Percentiles rank a stretch among this genome's conserved stretches.
phyloP scores from a whole-genome alignment of 2,329 filamentous ascomycete species.

The Leptographium lundbergii region DNA sequence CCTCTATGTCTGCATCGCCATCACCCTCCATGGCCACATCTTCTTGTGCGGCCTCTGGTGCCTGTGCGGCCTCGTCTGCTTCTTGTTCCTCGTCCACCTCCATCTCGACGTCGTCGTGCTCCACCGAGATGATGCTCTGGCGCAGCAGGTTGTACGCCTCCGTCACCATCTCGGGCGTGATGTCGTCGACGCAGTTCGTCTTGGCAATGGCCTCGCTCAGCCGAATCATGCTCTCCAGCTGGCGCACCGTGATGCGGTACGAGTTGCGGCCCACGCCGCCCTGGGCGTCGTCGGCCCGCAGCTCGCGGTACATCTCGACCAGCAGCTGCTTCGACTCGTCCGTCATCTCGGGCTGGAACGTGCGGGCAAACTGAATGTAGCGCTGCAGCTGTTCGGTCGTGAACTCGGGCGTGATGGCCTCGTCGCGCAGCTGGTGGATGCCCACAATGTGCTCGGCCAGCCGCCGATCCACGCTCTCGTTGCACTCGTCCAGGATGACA shows the following conservation, averaged over 20 bases:
- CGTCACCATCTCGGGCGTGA: slow-evolving; percentile 70
- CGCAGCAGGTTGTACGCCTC: slow-evolving; percentile 86
- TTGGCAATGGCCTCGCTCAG: slow-evolving; percentile 97
- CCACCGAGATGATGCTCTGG: slow-evolving; percentile 93
- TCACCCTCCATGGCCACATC: slow-evolving; percentile 8
- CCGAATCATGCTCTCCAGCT: slow-evolving; percentile 91
- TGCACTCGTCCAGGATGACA: slow-evolving; percentile 92
- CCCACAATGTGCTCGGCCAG: slow-evolving; percentile 90
- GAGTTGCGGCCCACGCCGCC: slow-evolving; percentile 89
- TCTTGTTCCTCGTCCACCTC: slow-evolving; percentile 58
- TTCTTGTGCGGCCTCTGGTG: slow-evolving; percentile 23
- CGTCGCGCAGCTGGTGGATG: slow-evolving; percentile 85
- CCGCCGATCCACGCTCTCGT: slow-evolving; percentile 80
- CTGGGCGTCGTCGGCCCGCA: slow-evolving; percentile 84
- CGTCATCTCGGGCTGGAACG: slow-evolving; percentile 87
- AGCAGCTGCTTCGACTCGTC: slow-evolving; percentile 74
- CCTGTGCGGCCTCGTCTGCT: slow-evolving; percentile 23
- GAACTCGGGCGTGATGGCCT: slow-evolving; percentile 83
- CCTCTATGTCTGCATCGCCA: too few species aligned
- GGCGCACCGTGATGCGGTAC: slow-evolving; percentile 93
- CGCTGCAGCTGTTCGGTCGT: slow-evolving; percentile 92
- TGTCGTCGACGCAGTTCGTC: slow-evolving; percentile 88
- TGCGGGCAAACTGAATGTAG: slow-evolving; percentile 91
- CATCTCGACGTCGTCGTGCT: slow-evolving; percentile 94
- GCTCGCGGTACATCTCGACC: slow-evolving; percentile 89